phyloP scores from a whole-genome alignment of 2,329 filamentous ascomycete genomes.

The Epichloe uncinata region DNA sequence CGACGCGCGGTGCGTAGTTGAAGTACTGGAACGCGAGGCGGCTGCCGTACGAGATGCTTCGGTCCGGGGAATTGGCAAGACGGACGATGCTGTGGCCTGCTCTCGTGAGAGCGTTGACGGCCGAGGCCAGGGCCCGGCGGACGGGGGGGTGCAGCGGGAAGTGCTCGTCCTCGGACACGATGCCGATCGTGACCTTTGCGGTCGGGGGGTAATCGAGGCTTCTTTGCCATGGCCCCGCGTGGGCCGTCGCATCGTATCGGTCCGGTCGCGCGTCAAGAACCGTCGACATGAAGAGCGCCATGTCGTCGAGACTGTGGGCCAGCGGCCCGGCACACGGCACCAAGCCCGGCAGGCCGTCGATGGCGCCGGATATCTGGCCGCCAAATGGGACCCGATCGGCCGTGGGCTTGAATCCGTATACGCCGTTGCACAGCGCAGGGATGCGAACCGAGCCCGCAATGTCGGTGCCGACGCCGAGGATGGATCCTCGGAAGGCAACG shows the following conservation, averaged over 20 bases:
- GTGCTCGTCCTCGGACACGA: conserved; percentile 31
- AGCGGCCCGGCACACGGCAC: conserved; percentile 28
- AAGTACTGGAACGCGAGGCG: conserved; percentile 6
- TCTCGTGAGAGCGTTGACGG: conserved; percentile 22
- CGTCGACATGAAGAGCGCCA: conserved; percentile 17
- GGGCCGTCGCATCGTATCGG: conserved; percentile 27
- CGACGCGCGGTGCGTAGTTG: not conserved
- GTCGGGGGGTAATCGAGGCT: conserved; percentile 9
- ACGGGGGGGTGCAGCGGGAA: conserved; percentile 40
- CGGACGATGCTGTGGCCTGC: conserved; percentile 32
- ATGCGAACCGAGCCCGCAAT: conserved; percentile 35
- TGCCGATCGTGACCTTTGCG: conserved; percentile 28
- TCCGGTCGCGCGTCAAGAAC: conserved; percentile 28
- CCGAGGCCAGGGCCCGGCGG: conserved; percentile 27
- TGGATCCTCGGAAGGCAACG: conserved; percentile 12
- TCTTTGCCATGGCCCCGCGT: conserved; percentile 32
- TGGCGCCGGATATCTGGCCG: conserved; percentile 12
- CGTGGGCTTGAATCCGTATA: conserved; percentile 42
- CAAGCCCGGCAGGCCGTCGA: conserved; percentile 10
- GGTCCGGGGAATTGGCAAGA: conserved; percentile 14
- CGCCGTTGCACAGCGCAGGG: conserved; percentile 39
- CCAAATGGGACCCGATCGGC: conserved; percentile 39
- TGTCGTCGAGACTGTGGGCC: conserved; percentile 22
- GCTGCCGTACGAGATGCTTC: conserved; percentile 1
- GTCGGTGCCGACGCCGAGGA: conserved; percentile 14